These are phyloP conservation scores for Benincasa hispida DNA, from an alignment of 306 rosid species.

Conservation along the genomic window DNA sequence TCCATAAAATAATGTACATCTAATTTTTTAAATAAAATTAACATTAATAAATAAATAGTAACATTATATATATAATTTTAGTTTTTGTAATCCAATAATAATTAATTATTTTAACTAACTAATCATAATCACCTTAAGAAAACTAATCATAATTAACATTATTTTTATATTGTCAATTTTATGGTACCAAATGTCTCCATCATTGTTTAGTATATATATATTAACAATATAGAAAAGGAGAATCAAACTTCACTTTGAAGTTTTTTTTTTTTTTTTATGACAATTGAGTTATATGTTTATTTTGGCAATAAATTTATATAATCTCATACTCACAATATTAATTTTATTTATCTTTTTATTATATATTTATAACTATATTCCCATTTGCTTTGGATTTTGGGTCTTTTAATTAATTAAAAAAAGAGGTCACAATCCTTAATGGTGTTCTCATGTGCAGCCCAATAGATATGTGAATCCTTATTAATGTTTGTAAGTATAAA, in stretches of 20 bases:
- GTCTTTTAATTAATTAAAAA: too few relatives aligned
- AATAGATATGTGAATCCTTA: not conserved
- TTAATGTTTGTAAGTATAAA: not conserved
- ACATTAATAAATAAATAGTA: not conserved
- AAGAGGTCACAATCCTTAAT: too few relatives aligned
- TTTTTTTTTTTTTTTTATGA: too few relatives aligned
- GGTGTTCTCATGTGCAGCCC: too few relatives aligned
- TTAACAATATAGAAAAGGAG: too few relatives aligned
- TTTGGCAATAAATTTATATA: not conserved
- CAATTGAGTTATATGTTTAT: too few relatives aligned
- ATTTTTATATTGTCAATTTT: not conserved
- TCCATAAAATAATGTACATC: not conserved
- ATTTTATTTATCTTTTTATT: too few relatives aligned
- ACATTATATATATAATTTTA: not conserved
- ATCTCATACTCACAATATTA: not conserved
- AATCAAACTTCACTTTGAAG: too few relatives aligned
- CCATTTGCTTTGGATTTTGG: not conserved
- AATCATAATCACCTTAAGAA: not conserved
- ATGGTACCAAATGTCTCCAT: not conserved
- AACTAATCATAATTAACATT: not conserved
- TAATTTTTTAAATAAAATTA: not conserved
- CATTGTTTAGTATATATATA: not conserved
- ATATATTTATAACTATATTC: too few relatives aligned
- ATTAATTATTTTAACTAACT: not conserved
- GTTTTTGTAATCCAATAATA: not conserved